Evolutionary conservation across 2,329 filamentous ascomycete genomes (phyloP), one percentile per base, ranked within the genome.

Genomic region (Neocatenulostroma microsporum): DNA sequence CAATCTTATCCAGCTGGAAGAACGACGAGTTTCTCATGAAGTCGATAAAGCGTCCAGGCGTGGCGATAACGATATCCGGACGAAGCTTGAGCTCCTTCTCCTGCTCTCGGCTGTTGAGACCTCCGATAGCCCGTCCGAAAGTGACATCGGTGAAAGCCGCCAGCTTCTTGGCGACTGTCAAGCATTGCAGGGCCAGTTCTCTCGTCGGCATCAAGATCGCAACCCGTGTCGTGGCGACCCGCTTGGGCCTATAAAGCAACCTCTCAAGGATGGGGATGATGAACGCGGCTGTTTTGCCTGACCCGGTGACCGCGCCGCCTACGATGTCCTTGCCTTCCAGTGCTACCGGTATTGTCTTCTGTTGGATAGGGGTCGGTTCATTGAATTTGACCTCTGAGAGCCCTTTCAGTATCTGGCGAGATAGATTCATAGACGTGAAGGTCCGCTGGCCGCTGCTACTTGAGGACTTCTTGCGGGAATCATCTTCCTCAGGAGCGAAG

Each of bases 271-370:
- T 95, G 7, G 91, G 91, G 12, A 98, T 84, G 37, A 98, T 73
- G 60, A 98, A 98, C 15, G 91, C 91, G 36, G 80, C 93, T 3
- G 91, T 98, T 71, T 98, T 98, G 67, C 91, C 91, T 33, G 91
- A 98, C 68, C 91, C 91, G 15, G 91, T 98, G 5, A 94, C 87
- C 26, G 91, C 91, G 58, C 91, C 91, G 64, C 91, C 91, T 12
- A 98, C 91, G 9, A 98, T 75, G 60, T 98, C 91, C 57, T 94
- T 94, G 38, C 91, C 91, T 58, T 91, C 78, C 5, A 98, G 69
- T 1, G 88, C 91, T 34, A 98, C 82, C 0, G 91, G 91, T 36
- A 98, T 93, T 2, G 89, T 81, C 68, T 95, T 95, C 45, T 77
- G 73, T 66, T 98, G 91, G 58, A 98, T 96, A 5, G 89, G 88